A percentile compares a stretch with the other conserved stretches of the same genome.
Evolutionary conservation across 306 rosid species (phyloP).

Genomic region (Begonia peltatifolia): DNA sequence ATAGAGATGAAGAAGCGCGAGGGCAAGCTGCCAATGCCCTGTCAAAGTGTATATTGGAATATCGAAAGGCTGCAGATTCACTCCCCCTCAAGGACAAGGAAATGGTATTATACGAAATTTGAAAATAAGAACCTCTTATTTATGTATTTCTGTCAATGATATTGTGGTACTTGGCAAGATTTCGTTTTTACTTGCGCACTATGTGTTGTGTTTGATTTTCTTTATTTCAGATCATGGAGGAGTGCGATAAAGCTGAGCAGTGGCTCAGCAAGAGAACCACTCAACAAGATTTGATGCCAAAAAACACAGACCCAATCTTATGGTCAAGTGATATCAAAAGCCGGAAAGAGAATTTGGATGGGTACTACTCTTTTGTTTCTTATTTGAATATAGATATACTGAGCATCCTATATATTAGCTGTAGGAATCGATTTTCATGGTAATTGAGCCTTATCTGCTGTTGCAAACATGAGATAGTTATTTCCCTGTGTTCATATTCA

Average conservation of each 20-base stretch:
- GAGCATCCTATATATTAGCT: no score
- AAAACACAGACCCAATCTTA: slow-evolving; percentile 43
- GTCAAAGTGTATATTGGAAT: slow-evolving; percentile 25
- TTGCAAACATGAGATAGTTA: no score
- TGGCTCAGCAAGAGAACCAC: slow-evolving; percentile 64
- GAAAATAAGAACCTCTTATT: not conserved
- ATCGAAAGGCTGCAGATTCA: slow-evolving; percentile 19
- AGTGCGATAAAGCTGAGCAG: slow-evolving; percentile 50
- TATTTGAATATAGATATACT: not conserved
- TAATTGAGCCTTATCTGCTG: no score
- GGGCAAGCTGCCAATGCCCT: slow-evolving; percentile 36
- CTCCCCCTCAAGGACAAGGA: slow-evolving; percentile 25
- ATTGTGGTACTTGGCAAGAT: no score
- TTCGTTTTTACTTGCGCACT: slow-evolving; percentile 3
- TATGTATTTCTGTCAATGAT: no score
- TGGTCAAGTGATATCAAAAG: slow-evolving; percentile 51
- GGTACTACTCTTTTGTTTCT: slow-evolving; percentile 25
- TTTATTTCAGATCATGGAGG: slow-evolving; percentile 29
- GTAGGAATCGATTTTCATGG: no score
- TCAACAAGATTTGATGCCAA: slow-evolving; percentile 52
- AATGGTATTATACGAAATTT: slow-evolving; percentile 12
- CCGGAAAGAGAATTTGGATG: slow-evolving; percentile 38
- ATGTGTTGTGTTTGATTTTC: slow-evolving; percentile 1
- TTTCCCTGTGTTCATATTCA: no score
- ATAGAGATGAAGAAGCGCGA: slow-evolving; percentile 55